A percentile compares a stretch with the other conserved stretches of the same genome.
phyloP scores from a whole-genome alignment of 2,329 filamentous ascomycete genomes.

The Diplodia scrobiculata region DNA sequence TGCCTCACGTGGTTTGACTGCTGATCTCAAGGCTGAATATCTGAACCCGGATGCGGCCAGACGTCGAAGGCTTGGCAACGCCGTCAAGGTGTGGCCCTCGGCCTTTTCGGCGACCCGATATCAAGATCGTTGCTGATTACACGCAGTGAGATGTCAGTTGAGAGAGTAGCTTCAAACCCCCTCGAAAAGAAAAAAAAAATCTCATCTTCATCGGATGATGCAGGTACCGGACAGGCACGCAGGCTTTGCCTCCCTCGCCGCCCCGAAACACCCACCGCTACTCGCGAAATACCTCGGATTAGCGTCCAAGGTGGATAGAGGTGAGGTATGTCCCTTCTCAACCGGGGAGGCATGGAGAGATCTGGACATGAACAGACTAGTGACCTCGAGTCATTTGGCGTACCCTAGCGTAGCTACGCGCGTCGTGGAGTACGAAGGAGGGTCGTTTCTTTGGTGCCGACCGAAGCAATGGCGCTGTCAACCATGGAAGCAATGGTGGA shows the following conservation, averaged over 20 bases:
- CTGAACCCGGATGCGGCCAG: neutral
- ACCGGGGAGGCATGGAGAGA: no score
- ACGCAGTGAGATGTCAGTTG: neutral
- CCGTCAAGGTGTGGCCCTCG: neutral
- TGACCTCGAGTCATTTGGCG: neutral
- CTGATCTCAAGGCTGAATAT: slow-evolving; percentile 3
- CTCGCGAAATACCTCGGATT: neutral
- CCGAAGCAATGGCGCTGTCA: neutral
- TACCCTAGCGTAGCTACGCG: neutral
- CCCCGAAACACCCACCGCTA: neutral
- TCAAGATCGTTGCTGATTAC: neutral
- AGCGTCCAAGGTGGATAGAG: no score
- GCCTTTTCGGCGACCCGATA: neutral
- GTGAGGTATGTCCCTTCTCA: neutral
- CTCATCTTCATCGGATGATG: slow-evolving; percentile 4
- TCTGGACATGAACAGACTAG: neutral
- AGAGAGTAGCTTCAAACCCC: neutral
- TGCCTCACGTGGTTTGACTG: neutral
- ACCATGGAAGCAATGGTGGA: neutral
- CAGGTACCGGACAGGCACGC: neutral
- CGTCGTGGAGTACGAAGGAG: neutral
- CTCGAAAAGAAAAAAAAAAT: no score
- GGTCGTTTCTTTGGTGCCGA: neutral
- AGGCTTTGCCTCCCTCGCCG: neutral
- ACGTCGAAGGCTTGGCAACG: slow-evolving; percentile 14